Evolutionary conservation across 345 rosid genomes (phyloP).

Genomic region (Gossypium bickii): DNA sequence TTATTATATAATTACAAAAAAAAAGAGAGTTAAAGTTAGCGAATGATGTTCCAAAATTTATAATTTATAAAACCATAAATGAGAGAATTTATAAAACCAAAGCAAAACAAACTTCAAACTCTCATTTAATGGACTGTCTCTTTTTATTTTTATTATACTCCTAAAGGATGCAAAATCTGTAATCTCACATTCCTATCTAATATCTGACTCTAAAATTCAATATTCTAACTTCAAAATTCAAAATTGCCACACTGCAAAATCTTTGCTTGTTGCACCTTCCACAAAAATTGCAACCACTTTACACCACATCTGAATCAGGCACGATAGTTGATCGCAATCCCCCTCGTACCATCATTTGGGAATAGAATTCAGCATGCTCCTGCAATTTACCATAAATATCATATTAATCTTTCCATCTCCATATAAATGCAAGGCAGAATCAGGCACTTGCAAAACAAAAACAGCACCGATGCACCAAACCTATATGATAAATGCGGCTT

Average conservation of each 20-base stretch:
- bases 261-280: not conserved
- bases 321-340: slow-evolving; percentile 29
- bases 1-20: no score
- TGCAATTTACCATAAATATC: not conserved
- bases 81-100: no score
- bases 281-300: not conserved
- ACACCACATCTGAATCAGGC: slow-evolving; percentile 22
- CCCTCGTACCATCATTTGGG: slow-evolving; percentile 32
- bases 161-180: no score
- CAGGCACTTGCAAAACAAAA: not conserved
- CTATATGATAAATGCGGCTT: no score
- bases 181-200: no score
- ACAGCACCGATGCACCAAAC: no score
- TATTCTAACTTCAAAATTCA: not conserved
- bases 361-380: slow-evolving; percentile 35
- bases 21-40: no score
- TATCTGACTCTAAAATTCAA: not conserved
- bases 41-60: no score
- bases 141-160: no score
- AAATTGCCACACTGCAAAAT: not conserved
- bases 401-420: not conserved
- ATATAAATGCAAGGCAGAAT: not conserved
- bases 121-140: no score
- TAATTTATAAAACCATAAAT: no score
- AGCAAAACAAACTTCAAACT: no score